Base-by-base conservation (phyloP, 2,329 filamentous ascomycete genomes). In the Neoarthrinium moseri region DNA sequence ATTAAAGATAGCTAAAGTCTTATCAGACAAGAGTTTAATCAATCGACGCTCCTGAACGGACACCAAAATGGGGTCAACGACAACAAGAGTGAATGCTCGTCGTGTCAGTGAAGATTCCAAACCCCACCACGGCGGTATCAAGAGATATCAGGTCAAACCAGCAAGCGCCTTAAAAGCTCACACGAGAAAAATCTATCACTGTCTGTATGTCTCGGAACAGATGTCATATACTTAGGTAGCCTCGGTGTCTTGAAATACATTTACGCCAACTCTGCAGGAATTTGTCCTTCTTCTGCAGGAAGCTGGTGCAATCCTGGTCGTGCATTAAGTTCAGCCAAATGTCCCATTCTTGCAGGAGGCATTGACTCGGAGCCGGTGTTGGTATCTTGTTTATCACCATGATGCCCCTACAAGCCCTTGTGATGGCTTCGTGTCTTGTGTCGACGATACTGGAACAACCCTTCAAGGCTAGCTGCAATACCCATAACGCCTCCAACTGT, bases 11-110 rank as follows among this genome's bases (percentile, higher is more conserved):
- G 22, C 27, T 43, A 33, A 43, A 13, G n/a, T 15, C 20, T 7
- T 3, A 43, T 23, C 10, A 43, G 39, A 17, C 39, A 44, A 22
- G 41, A 44, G n/a, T 44, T 37, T 24, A 44, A 44, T 22, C 35
- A 44, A 20, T 44, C 41, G 3, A 24, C 29, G 11, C 17, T 37
- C 2, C 6, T 44, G 15, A 37, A 44, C 17, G 41, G 41, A 18
- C 41, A 37, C 21, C 12, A 21, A n/a, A 43, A 43, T 24, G 39
- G 27, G 13, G 17, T 18, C 8, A 33, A 43, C 10, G 20, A 17
- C n/a, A 33, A 17, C 11, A 43, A 43, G 11, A 30, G 27, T 8
- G 39, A 26, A 5, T 43, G 39, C 29, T 18, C 6, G 6, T 34
- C 39, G 17, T 43, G 39, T 22, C 27, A 33, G 5, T 43, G 23